Evolutionary conservation across 164 flowering plant species (phyloP), one percentile per base, ranked within the genome.

Genomic region (Hamamelis virginiana): DNA sequence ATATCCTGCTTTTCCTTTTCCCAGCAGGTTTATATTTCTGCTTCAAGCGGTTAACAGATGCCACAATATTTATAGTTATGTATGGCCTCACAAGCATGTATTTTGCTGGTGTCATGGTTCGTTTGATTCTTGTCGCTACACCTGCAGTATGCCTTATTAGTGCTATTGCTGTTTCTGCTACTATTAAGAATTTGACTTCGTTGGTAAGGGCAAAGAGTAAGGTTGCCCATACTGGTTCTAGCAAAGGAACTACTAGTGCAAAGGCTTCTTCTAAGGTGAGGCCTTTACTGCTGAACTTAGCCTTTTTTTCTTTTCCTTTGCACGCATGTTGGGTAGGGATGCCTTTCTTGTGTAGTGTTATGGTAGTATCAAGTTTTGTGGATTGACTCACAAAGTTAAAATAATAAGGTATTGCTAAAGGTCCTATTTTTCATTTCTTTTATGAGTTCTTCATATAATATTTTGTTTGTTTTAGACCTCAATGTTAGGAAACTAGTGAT

Each of bases 21-120:
- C 99, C 99, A 15, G 99, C 99, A 0, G 99, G 98, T 62, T 80
- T 95, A 26, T 92, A 95, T 75, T 95, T 91, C 81, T 95, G 98
- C 84, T 95, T 95, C 88, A 95, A 95, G 84, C 81, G 93, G 74
- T 81, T 95, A 76, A 83, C 97, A 44, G 99, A 95, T 85, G 96
- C 98, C 69, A 91, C 98, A 18, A 95, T 95, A 74, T 95, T 95
- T 64, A 90, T 92, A 58, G 95, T 95, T 63, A 88, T 95, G 97
- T 92, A 95, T 82, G 99, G 98, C 64, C 90, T 95, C 57, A 92
- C 96, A 22, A 95, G 99, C 82, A 86, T 95, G 98, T 95, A 95
- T 82, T 95, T 95, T 80, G 99, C 99, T 70, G 97, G 99, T 73
- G 99, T 95, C 65, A 95, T 95, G 99, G 99, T 95, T 74, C 98